These are phyloP conservation scores for Dendrostoma leiphaemia DNA, from an alignment of 2,329 filamentous ascomycete genomes.

Conservation along the genomic window DNA sequence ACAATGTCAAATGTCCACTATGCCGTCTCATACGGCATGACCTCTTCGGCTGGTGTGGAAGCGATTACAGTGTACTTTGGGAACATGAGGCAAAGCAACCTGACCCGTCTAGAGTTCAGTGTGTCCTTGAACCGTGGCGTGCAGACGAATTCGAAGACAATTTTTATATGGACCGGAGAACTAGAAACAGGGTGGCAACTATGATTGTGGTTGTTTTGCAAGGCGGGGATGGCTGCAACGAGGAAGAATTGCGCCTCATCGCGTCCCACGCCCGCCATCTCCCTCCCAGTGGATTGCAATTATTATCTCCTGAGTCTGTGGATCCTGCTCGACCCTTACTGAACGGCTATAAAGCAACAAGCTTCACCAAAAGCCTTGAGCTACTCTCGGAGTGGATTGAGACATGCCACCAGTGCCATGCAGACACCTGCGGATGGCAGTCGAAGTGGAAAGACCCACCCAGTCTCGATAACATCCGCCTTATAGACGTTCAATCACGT, in stretches of 20 bases:
- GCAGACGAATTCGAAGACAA: not conserved
- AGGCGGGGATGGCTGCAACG: not conserved
- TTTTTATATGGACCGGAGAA: not conserved
- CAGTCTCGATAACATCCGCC: not conserved
- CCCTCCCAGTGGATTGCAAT: not conserved
- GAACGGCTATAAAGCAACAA: not conserved
- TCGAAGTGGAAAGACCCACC: not conserved
- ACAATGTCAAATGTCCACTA: not conserved
- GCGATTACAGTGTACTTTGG: not conserved
- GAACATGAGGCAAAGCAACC: not conserved
- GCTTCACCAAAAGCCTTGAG: not conserved
- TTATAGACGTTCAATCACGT: not conserved
- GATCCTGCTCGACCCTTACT: not conserved
- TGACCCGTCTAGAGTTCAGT: not conserved
- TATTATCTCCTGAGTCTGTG: not conserved
- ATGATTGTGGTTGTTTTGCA: not conserved
- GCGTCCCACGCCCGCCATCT: not conserved
- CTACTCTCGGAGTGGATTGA: not conserved
- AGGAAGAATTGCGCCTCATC: not conserved
- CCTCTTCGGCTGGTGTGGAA: not conserved
- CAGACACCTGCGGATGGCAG: not conserved
- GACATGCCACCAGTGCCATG: not conserved
- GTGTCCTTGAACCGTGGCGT: not conserved
- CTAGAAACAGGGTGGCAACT: not conserved
- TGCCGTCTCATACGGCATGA: not conserved